Conservation (phyloP, 1,284 basidiomycete species). For the Apiotrichum montevideense region DNA sequence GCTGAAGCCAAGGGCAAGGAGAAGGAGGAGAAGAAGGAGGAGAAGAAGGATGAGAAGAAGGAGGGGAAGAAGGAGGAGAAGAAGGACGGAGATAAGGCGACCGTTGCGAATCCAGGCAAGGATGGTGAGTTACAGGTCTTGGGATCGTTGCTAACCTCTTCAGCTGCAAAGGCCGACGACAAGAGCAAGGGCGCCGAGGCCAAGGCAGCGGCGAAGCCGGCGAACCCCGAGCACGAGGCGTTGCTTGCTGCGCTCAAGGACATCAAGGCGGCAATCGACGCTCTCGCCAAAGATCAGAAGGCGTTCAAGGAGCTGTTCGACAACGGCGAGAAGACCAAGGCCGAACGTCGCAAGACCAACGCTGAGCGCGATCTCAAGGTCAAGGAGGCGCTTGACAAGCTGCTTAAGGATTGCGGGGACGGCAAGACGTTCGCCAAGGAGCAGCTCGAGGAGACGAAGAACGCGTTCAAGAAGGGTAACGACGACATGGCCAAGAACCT, state of each 20-base stretch:
- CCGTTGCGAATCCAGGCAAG: not conserved
- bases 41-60: too few relatives aligned
- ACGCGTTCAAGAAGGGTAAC: not conserved
- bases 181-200: too few relatives aligned
- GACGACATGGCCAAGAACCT: slow-evolving; percentile 17
- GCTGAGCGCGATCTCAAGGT: not conserved
- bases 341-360: not conserved
- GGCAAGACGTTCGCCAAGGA: slow-evolving; percentile 31
- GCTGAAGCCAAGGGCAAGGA: too few relatives aligned
- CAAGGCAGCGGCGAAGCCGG: not conserved
- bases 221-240: not conserved
- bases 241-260: not conserved
- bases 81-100: slow-evolving; percentile 29
- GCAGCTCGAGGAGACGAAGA: slow-evolving; percentile 23
- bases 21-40: too few relatives aligned
- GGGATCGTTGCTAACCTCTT: too few relatives aligned
- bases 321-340: not conserved
- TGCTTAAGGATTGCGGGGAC: not conserved
- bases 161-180: not conserved
- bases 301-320: slow-evolving; percentile 2
- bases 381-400: not conserved
- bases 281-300: not conserved
- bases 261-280: not conserved
- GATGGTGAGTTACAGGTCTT: not conserved
- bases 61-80: slow-evolving; percentile 20